Evolutionary conservation across 1,139 yeast genomes (phyloP), one percentile per base, ranked within the genome.

Genomic region (Taphrina pruni): DNA sequence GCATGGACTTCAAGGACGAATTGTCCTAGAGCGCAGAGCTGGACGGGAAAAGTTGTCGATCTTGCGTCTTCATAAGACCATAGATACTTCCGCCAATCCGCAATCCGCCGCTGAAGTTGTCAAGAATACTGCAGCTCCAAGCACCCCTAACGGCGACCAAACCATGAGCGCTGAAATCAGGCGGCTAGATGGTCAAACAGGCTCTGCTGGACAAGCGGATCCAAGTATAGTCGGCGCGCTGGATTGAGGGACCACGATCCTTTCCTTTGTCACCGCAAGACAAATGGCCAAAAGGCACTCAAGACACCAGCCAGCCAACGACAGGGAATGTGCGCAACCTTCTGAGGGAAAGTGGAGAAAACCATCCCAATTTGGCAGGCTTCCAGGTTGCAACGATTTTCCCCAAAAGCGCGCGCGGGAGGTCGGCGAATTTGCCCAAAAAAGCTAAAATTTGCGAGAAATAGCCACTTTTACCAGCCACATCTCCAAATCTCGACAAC

Each of bases 31-130:
- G 36, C 68, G 72, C 26, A 58, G 60, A 38, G 71, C 72, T 11
- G 72, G 72, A 1, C 32, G 69, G 4, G 72, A 70, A 51, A 68
- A 65, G 51, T 64, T 70, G 36, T 43, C 57, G 36, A 64, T 70
- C 41, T 41, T 70, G 51, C 56, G 71, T 20, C 65, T 70, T 46
- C 62, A 41, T 41, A 69, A 39, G 39, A 17, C 43, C 21, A 46
- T 41, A 14, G 57, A 54, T 11, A 45, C 20, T n/a, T n/a, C 48
- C 12, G 2, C 20, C 20, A 14, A 45, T 7, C 48, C 48, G 26
- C 17, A 17, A 17, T n/a, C 11, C 20, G 11, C 20, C n/a, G 51
- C 20, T 21, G 4, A 26, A 26, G 32, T 26, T 26, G 32, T 26
- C 32, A 26, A 26, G 2, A 26, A 26, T 26, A 26, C 32, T 26